Percentiles rank a stretch among this genome's conserved stretches.
Evolutionary conservation across 2,329 filamentous ascomycete genomes (phyloP).

Genomic region (Ramularia endophylla): DNA sequence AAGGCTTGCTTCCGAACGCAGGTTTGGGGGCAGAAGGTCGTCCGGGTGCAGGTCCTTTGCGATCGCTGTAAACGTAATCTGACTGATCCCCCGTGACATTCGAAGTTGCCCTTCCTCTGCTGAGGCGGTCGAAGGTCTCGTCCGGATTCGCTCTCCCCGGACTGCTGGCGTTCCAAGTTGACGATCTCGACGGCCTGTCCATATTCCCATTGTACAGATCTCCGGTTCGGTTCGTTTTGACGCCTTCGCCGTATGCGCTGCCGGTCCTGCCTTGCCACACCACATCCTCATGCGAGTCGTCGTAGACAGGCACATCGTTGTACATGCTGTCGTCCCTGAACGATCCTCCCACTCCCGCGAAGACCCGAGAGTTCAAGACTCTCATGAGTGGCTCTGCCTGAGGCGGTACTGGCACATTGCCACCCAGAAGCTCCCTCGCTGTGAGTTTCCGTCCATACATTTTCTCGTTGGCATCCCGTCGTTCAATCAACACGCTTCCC

Average conservation of each 20-base stretch:
- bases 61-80: constrained; percentile 52
- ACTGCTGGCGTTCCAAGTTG: constrained; percentile 64
- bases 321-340: constrained; percentile 65
- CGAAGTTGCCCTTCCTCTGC: constrained; percentile 22
- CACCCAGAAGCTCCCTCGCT: constrained; percentile 74
- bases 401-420: constrained; percentile 69
- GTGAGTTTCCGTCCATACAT: constrained; percentile 80
- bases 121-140: constrained; percentile 46
- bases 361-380: constrained; percentile 78
- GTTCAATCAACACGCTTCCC: constrained; percentile 86
- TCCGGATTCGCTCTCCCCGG: constrained; percentile 47
- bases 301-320: constrained; percentile 89
- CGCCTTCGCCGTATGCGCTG: constrained; percentile 63
- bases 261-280: constrained; percentile 75
- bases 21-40: constrained; percentile 87
- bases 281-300: constrained; percentile 72
- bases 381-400: constrained; percentile 78
- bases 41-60: constrained; percentile 54
- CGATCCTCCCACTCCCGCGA: constrained; percentile 58
- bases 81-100: constrained; percentile 39
- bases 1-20: constrained; percentile 56
- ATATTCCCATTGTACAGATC: constrained; percentile 40
- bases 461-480: constrained; percentile 95
- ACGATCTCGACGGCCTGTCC: constrained; percentile 54
- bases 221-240: constrained; percentile 45